Base-by-base conservation (phyloP, 345 rosid species). In the Lepidium africanum region DNA sequence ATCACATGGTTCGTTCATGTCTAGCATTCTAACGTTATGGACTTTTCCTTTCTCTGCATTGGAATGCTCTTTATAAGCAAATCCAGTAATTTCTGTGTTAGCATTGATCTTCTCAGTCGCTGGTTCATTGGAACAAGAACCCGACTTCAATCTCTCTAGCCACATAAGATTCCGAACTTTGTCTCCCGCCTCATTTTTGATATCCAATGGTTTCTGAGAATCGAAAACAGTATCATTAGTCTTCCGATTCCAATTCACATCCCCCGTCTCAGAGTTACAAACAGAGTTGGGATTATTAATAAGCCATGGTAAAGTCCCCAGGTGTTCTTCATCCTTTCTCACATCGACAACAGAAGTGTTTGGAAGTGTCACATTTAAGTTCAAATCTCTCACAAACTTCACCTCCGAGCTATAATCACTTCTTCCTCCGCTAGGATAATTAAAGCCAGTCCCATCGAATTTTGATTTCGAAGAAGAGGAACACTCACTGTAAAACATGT, bases 1-100 rank as follows among this genome's bases (percentile, higher is more conserved):
- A 64, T 89, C 91, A 74, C 85, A 91, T 45, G 99, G 99, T 74
- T 87, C 81, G 79, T 94, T 94, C 57, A 94, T 94, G 81, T 94
- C 99, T 43, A 91, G 70, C 46, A 83, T 61, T 72, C 81, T 71
- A 76, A 70, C 74, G 41, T 88, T 79, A 49, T 23, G 59, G 21
- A 64, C 79, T 54, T 62, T 78, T 74, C 79, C 75, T 68, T 75
- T 85, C 55, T 60, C 79, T 58, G 50, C 71, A 70, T 74, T 83
- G 50, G 76, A 82, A 39, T 75, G 74, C 21, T 37, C 67, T 32
- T 74, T 89, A n/a, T 65, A 71, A 76, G 82, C 73, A 50, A 27
- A 64, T n/a, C 84, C 81, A 27, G 79, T 75, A 71, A 73, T 70
- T 76, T 69, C 77, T 49, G 19, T 55, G 19, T 12, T 71, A 59